phyloP scores from a whole-genome alignment of 352 stramenopile genomes.

The Thalassiosira livingstoniorum region DNA sequence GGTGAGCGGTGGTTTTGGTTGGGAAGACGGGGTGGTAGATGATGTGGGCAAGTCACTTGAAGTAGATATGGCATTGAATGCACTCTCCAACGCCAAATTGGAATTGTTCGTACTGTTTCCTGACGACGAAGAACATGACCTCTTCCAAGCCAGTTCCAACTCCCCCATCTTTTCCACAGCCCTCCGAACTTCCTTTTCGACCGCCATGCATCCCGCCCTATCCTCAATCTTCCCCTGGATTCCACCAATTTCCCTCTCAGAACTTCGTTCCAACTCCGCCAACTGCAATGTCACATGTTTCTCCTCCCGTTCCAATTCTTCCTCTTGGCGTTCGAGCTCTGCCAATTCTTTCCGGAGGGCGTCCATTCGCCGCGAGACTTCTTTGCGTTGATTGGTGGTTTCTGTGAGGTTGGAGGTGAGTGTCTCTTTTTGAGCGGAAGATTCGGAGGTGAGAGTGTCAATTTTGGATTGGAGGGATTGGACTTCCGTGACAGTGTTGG shows the following conservation, averaged over 20 bases:
- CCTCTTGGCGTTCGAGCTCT: constrained; percentile 25
- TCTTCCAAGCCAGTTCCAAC: constrained; percentile 19
- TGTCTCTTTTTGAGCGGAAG: not conserved
- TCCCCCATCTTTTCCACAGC: constrained; percentile 29
- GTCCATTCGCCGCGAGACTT: constrained; percentile 8
- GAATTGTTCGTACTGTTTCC: too few species aligned
- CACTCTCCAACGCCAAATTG: not conserved
- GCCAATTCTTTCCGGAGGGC: constrained; percentile 8
- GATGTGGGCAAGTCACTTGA: not conserved
- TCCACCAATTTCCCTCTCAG: not conserved
- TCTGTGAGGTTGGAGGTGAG: not conserved
- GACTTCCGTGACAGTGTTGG: constrained; percentile 1
- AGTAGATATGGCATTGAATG: not conserved
- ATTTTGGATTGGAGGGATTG: constrained; percentile 9
- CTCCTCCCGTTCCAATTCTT: constrained; percentile 17
- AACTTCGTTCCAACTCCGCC: not conserved
- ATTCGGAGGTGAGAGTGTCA: not conserved
- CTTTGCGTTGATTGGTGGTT: constrained; percentile 4
- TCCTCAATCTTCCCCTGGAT: constrained; percentile 10
- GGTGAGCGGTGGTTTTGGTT: not conserved
- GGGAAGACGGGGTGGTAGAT: not conserved
- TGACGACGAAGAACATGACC: not conserved
- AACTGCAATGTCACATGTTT: constrained; percentile 3
- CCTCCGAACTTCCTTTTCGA: constrained; percentile 21
- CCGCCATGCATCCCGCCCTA: constrained; percentile 1